phyloP scores from a whole-genome alignment of 1,284 basidiomycete genomes.

The Somion occarium region DNA sequence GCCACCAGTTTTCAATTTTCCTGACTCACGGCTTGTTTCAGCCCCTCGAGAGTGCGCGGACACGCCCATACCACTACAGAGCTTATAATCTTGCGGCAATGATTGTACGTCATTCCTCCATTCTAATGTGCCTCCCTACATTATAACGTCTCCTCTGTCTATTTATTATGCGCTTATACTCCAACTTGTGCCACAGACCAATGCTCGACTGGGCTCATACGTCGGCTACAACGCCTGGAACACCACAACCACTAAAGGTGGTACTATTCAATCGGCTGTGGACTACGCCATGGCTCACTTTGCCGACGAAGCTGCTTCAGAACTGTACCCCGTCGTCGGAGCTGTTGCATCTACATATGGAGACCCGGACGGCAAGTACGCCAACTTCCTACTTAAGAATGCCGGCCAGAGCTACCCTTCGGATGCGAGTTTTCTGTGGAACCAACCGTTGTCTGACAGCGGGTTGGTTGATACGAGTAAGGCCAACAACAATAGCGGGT shows the following conservation, averaged over 20 bases:
- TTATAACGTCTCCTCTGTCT: background rate
- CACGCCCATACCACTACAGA: slow-evolving; percentile 54
- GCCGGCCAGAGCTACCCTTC: slow-evolving; percentile 34
- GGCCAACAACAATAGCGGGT: slow-evolving; percentile 1
- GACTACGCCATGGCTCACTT: slow-evolving; percentile 47
- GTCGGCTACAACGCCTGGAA: slow-evolving; percentile 43
- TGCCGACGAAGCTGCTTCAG: slow-evolving; percentile 14
- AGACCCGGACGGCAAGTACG: slow-evolving; percentile 47
- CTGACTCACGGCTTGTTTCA: slow-evolving; percentile 27
- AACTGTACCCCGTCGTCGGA: slow-evolving; percentile 15
- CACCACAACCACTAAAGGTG: slow-evolving; percentile 38
- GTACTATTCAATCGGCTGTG: slow-evolving; percentile 52
- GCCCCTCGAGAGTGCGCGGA: slow-evolving; percentile 49
- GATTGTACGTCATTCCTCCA: slow-evolving; percentile 33
- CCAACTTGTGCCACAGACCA: slow-evolving; percentile 35
- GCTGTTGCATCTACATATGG: slow-evolving; percentile 44
- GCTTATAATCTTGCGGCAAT: slow-evolving; percentile 57
- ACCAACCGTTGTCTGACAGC: slow-evolving; percentile 17
- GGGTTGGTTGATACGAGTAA: slow-evolving; percentile 2
- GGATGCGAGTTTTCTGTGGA: slow-evolving; percentile 50
- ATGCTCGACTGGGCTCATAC: slow-evolving; percentile 46
- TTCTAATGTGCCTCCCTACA: background rate
- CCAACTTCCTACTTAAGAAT: slow-evolving; percentile 33
- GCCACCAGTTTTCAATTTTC: background rate
- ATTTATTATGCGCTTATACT: too few relatives aligned